These are phyloP conservation scores for Neurospora sp. DNA, from an alignment of 495 filamentous ascomycete genomes.

Conservation along the genomic window DNA sequence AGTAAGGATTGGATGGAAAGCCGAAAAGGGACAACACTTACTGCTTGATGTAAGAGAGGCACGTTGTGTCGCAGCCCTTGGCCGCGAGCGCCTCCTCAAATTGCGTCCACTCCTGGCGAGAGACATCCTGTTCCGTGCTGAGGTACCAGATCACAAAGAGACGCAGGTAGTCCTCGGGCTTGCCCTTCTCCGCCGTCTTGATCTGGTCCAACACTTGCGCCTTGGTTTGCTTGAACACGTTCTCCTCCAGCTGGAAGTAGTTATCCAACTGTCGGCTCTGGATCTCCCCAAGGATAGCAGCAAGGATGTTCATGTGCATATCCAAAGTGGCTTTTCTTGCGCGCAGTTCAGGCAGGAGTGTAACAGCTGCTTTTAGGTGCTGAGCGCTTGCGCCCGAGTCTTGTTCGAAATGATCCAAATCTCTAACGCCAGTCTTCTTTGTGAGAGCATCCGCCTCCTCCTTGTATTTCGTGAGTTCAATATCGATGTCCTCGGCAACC, in stretches of 20 bases:
- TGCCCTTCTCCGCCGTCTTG: slow-evolving; percentile 70
- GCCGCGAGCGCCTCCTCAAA: slow-evolving; percentile 79
- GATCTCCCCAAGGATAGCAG: slow-evolving; percentile 19
- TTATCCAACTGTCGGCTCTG: slow-evolving; percentile 82
- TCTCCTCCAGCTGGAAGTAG: slow-evolving; percentile 93
- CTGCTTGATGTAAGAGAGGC: slow-evolving; percentile 78
- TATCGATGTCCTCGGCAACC: slow-evolving; percentile 37
- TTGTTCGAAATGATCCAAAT: slow-evolving; percentile 86
- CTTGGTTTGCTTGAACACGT: slow-evolving; percentile 86
- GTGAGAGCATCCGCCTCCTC: slow-evolving; percentile 93
- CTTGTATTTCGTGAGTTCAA: slow-evolving; percentile 85
- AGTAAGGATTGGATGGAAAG: slow-evolving; percentile 7
- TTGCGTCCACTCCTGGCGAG: slow-evolving; percentile 66
- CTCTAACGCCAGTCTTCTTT: slow-evolving; percentile 84
- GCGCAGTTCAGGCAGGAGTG: slow-evolving; percentile 79
- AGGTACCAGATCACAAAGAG: slow-evolving; percentile 97
- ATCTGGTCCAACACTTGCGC: slow-evolving; percentile 81
- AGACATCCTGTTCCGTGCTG: slow-evolving; percentile 84
- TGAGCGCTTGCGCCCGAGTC: slow-evolving; percentile 81
- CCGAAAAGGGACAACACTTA: slow-evolving; percentile 27
- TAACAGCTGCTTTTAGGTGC: slow-evolving; percentile 93
- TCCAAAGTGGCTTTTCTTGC: slow-evolving; percentile 86
- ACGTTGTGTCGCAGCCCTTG: slow-evolving; percentile 61
- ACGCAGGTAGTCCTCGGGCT: slow-evolving; percentile 76
- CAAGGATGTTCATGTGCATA: slow-evolving; percentile 85